phyloP scores from a whole-genome alignment of 441 rosid species.

The Syzygium malaccense region DNA sequence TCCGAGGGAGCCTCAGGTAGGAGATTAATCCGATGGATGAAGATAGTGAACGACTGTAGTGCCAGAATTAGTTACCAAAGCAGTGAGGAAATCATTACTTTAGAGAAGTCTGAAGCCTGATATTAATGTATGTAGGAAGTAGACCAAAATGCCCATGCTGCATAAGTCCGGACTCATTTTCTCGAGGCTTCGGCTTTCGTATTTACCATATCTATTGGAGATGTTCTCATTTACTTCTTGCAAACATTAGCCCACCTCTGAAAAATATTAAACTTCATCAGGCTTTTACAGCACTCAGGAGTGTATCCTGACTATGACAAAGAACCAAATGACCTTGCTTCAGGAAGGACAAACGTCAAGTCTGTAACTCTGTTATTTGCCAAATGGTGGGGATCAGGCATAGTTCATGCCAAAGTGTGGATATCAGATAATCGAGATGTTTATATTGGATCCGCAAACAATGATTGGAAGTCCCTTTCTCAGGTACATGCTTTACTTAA shows the following conservation, averaged over 20 bases:
- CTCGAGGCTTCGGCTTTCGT: not conserved
- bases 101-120: rapidly evolving
- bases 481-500: conserved; percentile 32
- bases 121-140: not conserved
- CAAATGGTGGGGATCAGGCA: conserved; percentile 86
- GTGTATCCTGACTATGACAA: conserved; percentile 64
- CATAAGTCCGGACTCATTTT: not conserved
- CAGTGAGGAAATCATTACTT: not conserved
- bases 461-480: conserved; percentile 91
- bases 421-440: conserved; percentile 62
- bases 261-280: conserved; percentile 6
- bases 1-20: not conserved
- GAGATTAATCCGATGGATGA: not conserved
- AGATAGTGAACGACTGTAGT: not conserved
- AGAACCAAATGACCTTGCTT: conserved; percentile 66
- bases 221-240: not conserved
- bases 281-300: conserved; percentile 74
- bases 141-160: not conserved
- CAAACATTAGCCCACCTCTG: not conserved
- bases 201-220: rapidly evolving
- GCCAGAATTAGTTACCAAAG: not conserved
- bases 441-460: conserved; percentile 89
- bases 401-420: conserved; percentile 92
- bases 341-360: conserved; percentile 66
- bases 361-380: conserved; percentile 51